Percentiles rank a stretch among this genome's conserved stretches.
Evolutionary conservation across 306 rosid genomes (phyloP).

Genomic region (Vicia faba): DNA sequence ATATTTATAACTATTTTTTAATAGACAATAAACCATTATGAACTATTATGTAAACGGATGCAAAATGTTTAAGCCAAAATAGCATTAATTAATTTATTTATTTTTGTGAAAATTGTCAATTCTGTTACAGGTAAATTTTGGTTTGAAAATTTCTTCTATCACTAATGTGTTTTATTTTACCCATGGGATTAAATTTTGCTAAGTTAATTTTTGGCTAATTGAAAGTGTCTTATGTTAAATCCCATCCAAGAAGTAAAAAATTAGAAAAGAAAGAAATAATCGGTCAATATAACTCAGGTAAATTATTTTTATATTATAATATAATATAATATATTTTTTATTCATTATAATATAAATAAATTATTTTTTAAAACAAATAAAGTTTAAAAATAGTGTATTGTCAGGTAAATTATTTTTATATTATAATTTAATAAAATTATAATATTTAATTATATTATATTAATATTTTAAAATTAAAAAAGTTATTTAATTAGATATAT

Average conservation of each 20-base stretch:
- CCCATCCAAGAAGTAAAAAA: not conserved
- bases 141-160: slow-evolving; percentile 39
- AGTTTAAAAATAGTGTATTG: no score
- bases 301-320: no score
- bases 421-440: no score
- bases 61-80: slow-evolving; percentile 10
- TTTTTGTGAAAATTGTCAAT: slow-evolving; percentile 25
- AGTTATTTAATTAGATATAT: no score
- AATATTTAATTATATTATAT: no score
- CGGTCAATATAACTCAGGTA: slow-evolving; percentile 39
- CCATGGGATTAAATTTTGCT: slow-evolving; percentile 22
- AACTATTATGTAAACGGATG: not conserved
- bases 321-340: no score
- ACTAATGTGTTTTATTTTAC: not conserved
- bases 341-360: no score
- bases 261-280: slow-evolving; percentile 35
- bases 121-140: slow-evolving; percentile 30
- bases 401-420: no score
- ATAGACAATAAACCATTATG: no score
- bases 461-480: no score
- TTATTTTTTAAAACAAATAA: no score
- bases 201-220: slow-evolving; percentile 36
- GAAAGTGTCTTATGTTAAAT: slow-evolving; percentile 42
- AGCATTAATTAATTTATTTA: not conserved
- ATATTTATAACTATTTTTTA: not conserved